phyloP scores from a whole-genome alignment of 805 yeast species.

The Lachancea thermotolerans region DNA sequence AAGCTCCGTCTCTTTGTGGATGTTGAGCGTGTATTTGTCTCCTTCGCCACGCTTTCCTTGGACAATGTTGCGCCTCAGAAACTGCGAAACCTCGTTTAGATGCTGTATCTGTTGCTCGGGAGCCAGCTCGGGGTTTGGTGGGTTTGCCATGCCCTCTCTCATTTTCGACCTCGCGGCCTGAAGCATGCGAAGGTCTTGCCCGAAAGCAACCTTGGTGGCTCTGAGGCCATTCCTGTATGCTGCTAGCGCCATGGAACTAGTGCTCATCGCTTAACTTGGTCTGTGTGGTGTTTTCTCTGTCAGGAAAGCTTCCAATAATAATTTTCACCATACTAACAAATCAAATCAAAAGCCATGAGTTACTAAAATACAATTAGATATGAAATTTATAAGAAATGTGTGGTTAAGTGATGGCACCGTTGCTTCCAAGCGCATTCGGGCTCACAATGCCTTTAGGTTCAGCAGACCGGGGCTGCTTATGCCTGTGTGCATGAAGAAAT shows the following conservation, averaged over 20 bases:
- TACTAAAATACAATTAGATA: too few species aligned
- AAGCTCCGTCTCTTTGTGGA: slow-evolving; percentile 76
- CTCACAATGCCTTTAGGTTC: neutral
- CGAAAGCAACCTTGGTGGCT: slow-evolving; percentile 58
- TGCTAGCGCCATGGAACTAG: slow-evolving; percentile 28
- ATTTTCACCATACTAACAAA: too few species aligned
- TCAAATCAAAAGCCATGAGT: too few species aligned
- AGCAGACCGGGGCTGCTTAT: slow-evolving; percentile 8
- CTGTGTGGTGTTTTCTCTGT: neutral
- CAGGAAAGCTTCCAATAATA: neutral
- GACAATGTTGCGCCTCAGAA: slow-evolving; percentile 71
- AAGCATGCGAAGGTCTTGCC: slow-evolving; percentile 38
- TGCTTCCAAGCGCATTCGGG: neutral
- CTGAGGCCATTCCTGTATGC: slow-evolving; percentile 65
- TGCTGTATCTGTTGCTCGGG: slow-evolving; percentile 45
- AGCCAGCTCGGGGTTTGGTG: slow-evolving; percentile 44
- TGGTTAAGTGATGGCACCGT: too few species aligned
- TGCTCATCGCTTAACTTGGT: neutral
- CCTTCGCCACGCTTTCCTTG: slow-evolving; percentile 55
- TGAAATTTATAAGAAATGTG: neutral
- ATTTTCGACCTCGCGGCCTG: slow-evolving; percentile 55
- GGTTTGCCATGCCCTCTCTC: slow-evolving; percentile 39
- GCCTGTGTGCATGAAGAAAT: slow-evolving; percentile 33
- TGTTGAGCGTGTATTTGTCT: slow-evolving; percentile 41
- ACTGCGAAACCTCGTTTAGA: slow-evolving; percentile 63